These are phyloP conservation scores for Xylaria sp. DNA, from an alignment of 2,329 filamentous ascomycete species.

Conservation along the genomic window DNA sequence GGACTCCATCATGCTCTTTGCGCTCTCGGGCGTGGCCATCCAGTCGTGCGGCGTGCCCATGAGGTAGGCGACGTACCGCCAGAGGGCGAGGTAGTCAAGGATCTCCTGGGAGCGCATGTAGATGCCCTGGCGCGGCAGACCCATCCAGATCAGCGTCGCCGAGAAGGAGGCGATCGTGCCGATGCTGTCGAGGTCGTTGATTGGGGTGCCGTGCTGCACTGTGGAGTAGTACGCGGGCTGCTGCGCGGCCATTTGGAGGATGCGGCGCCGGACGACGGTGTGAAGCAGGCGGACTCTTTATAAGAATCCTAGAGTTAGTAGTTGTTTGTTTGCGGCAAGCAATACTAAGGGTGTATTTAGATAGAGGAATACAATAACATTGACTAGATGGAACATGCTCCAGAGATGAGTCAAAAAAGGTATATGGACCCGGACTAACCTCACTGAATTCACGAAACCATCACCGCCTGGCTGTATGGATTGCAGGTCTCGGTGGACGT, in stretches of 20 bases:
- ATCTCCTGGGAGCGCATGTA: conserved; percentile 71
- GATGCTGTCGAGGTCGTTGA: conserved; percentile 81
- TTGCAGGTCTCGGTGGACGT: conserved; percentile 73
- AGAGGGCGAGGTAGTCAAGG: conserved; percentile 77
- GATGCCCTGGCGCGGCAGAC: conserved; percentile 77
- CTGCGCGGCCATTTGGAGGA: conserved; percentile 67
- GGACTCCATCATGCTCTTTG: conserved; percentile 74
- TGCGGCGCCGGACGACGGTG: conserved; percentile 72
- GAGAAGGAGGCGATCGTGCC: conserved; percentile 79
- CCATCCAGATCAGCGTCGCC: conserved; percentile 72
- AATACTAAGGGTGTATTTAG: neutral
- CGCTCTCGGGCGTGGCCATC: conserved; percentile 66
- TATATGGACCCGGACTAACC: neutral
- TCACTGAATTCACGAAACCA: conserved; percentile 72
- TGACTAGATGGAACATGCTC: neutral
- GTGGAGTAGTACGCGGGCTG: conserved; percentile 72
- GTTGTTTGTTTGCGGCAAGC: neutral
- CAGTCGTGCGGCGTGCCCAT: conserved; percentile 74
- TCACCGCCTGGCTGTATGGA: conserved; percentile 75
- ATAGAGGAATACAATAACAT: too few relatives aligned
- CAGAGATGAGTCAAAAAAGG: neutral
- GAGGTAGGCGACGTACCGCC: conserved; percentile 78
- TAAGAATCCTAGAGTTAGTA: neutral
- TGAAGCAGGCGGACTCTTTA: conserved; percentile 73
- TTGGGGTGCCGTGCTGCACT: conserved; percentile 69